Percentiles rank a stretch among this genome's conserved stretches.
These are phyloP conservation scores for Daldinia vernicosa DNA, from an alignment of 495 filamentous ascomycete species.

Conservation along the genomic window DNA sequence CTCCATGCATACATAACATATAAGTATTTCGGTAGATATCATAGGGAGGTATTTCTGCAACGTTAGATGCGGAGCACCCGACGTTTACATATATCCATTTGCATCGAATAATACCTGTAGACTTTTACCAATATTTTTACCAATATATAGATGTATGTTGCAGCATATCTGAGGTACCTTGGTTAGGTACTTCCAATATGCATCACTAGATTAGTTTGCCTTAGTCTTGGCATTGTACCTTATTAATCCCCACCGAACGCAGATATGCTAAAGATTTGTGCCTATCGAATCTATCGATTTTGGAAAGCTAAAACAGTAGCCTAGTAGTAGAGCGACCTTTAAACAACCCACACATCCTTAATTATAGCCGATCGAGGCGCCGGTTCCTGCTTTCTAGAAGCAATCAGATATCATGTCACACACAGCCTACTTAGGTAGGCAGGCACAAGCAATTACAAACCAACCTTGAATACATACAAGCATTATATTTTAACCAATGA, in stretches of 20 bases:
- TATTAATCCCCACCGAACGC: constrained; percentile 4
- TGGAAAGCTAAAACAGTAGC: constrained; percentile 8
- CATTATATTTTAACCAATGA: constrained; percentile 20
- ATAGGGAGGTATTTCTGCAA: neutral
- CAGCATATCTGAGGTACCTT: no score
- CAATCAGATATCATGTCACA: constrained; percentile 31
- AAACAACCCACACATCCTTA: constrained; percentile 1
- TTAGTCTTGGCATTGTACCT: constrained; percentile 3
- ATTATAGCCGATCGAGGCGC: constrained; percentile 10
- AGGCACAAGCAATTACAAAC: constrained; percentile 15
- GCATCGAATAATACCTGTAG: neutral
- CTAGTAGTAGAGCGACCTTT: constrained; percentile 14
- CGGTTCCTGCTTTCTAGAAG: constrained; percentile 27
- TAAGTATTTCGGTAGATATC: neutral
- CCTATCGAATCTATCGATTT: neutral
- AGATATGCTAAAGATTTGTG: neutral
- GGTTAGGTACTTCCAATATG: neutral
- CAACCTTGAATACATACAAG: no score
- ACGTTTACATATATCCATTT: neutral
- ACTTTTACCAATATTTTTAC: neutral
- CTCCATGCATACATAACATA: no score
- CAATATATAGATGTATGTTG: no score
- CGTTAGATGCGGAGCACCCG: neutral
- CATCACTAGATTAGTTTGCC: neutral
- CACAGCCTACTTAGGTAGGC: constrained; percentile 11